These are phyloP conservation scores for Russula olivacea DNA, from an alignment of 768 basidiomycete species.

Conservation along the genomic window DNA sequence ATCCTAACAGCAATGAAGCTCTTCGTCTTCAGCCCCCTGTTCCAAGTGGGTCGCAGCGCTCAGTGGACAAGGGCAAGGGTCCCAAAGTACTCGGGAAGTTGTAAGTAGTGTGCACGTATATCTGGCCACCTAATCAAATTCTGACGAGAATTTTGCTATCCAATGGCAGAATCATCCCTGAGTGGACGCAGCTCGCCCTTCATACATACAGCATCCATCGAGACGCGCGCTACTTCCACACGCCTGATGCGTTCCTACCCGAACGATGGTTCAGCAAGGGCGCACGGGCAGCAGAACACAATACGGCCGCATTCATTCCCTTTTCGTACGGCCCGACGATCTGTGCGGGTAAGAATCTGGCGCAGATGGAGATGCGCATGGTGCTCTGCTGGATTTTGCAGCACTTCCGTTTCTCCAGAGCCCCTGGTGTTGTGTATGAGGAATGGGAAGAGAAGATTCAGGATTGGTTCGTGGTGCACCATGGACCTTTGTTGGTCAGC, in stretches of 20 bases:
- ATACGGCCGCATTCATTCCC: slow-evolving; percentile 37
- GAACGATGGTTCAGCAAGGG: slow-evolving; percentile 15
- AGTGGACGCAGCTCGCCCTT: slow-evolving; percentile 18
- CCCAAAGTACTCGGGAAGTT: neutral
- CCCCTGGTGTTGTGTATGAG: neutral
- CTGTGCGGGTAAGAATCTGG: slow-evolving; percentile 42
- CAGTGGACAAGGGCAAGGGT: neutral
- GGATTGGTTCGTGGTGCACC: slow-evolving; percentile 20
- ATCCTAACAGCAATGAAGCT: neutral
- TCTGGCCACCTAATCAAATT: neutral
- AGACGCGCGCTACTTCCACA: slow-evolving; percentile 18
- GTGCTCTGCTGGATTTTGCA: slow-evolving; percentile 35
- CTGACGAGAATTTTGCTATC: neutral
- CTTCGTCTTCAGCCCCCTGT: neutral
- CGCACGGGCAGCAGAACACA: slow-evolving; percentile 24
- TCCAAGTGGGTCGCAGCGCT: neutral
- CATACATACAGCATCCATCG: slow-evolving; percentile 23
- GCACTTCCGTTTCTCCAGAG: slow-evolving; percentile 31
- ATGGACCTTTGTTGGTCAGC: neutral
- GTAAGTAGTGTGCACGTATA: neutral
- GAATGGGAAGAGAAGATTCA: slow-evolving; percentile 12
- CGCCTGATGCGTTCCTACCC: slow-evolving; percentile 19
- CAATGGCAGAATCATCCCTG: slow-evolving; percentile 12
- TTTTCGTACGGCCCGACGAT: slow-evolving; percentile 40
- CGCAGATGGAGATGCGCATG: slow-evolving; percentile 39